Percentiles rank a stretch among this genome's conserved stretches.
Evolutionary conservation across 225 moss, liverwort and hornwort genomes (phyloP).

Genomic region (Anthoceros angustus): DNA sequence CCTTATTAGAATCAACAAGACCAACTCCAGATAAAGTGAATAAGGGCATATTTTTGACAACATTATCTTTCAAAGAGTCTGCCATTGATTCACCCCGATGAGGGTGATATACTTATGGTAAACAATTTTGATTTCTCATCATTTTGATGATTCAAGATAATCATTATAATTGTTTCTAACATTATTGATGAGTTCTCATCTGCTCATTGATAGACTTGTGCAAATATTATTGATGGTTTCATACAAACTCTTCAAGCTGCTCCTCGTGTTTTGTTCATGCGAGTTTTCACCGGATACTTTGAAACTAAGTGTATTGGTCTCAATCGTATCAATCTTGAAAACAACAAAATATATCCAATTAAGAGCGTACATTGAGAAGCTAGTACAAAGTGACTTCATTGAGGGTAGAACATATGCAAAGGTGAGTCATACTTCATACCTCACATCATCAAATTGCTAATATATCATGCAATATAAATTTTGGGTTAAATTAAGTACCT

Average conservation of each 20-base stretch:
- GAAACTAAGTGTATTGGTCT: slow-evolving; percentile 48
- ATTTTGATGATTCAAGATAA: background rate
- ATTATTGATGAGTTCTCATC: too few relatives aligned
- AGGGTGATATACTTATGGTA: slow-evolving; percentile 31
- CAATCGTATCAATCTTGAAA: slow-evolving; percentile 59
- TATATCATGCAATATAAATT: too few relatives aligned
- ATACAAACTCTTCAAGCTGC: slow-evolving; percentile 55
- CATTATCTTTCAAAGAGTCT: slow-evolving; percentile 40
- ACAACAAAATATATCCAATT: slow-evolving; percentile 42
- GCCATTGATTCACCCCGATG: slow-evolving; percentile 55
- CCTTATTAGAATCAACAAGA: slow-evolving; percentile 56
- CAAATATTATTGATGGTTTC: slow-evolving; percentile 49
- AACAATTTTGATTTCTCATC: background rate
- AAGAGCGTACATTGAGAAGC: slow-evolving; percentile 44
- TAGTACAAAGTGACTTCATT: slow-evolving; percentile 42
- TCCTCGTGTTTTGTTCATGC: slow-evolving; percentile 69
- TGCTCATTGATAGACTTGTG: slow-evolving; percentile 2
- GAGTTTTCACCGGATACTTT: slow-evolving; percentile 44
- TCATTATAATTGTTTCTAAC: background rate
- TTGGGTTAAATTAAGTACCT: too few relatives aligned
- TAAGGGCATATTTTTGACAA: slow-evolving; percentile 59
- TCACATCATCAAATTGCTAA: too few relatives aligned
- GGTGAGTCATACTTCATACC: too few relatives aligned
- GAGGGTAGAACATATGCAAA: slow-evolving; percentile 43
- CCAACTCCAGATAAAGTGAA: slow-evolving; percentile 39